Percentiles rank a stretch among this genome's conserved stretches.
Conservation (phyloP, 1,284 basidiomycete genomes). For the Boletus calvinii region DNA sequence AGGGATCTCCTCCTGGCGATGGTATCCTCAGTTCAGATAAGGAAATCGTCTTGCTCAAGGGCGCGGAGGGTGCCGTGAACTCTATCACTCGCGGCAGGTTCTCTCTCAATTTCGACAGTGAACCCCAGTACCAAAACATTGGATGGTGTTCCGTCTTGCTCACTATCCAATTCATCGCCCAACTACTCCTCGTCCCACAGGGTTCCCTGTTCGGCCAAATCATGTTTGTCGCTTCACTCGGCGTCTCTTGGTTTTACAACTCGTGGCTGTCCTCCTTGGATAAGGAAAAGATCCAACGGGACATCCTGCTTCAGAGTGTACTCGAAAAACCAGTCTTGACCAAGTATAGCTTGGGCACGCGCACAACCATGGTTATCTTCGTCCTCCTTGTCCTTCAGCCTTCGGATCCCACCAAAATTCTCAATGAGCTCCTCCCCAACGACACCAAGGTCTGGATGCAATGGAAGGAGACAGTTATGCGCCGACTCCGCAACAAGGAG, state of each 20-base stretch:
- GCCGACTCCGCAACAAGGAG: constrained; percentile 17
- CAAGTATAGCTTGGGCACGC: constrained; percentile 32
- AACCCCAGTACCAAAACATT: constrained; percentile 24
- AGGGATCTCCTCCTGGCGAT: constrained; percentile 28
- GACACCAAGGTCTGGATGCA: constrained; percentile 33
- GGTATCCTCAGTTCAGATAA: constrained; percentile 25
- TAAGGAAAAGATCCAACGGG: constrained; percentile 29
- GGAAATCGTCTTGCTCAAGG: constrained; percentile 28
- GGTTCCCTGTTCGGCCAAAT: constrained; percentile 34
- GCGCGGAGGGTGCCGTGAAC: constrained; percentile 33
- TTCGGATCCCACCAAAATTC: constrained; percentile 23
- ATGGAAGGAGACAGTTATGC: constrained; percentile 25
- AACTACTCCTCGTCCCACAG: constrained; percentile 34
- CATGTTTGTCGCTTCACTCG: constrained; percentile 32
- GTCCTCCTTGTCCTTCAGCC: constrained; percentile 29
- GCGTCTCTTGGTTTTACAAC: constrained; percentile 32
- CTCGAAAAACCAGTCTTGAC: constrained; percentile 23
- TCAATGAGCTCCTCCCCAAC: constrained; percentile 31
- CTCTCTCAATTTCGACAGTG: constrained; percentile 24
- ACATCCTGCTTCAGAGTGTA: constrained; percentile 26
- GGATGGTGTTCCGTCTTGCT: constrained; percentile 31
- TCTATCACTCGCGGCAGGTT: constrained; percentile 31
- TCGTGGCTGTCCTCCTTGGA: constrained; percentile 32
- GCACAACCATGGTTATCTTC: constrained; percentile 32
- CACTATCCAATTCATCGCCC: constrained; percentile 30